These are phyloP conservation scores for Xylaria scruposa DNA, from an alignment of 495 filamentous ascomycete genomes.

Conservation along the genomic window DNA sequence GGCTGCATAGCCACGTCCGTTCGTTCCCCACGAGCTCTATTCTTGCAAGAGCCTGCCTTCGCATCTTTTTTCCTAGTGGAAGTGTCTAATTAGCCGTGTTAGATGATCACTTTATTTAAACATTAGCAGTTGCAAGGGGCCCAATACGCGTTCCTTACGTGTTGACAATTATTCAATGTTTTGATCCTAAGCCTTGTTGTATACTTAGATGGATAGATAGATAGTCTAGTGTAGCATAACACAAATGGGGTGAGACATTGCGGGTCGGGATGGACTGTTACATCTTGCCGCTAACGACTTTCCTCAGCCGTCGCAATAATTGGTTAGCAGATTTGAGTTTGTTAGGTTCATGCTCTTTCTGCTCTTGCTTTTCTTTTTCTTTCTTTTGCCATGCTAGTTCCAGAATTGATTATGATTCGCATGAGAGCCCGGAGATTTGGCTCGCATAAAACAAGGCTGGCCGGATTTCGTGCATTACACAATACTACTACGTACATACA, in stretches of 20 bases:
- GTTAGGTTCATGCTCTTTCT: not conserved
- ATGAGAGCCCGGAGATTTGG: conserved; percentile 20
- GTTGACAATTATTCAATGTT: not conserved
- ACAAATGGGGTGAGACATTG: conserved; percentile 20
- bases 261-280: conserved; percentile 9
- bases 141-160: conserved; percentile 25
- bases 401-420: conserved; percentile 16
- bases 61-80: not conserved
- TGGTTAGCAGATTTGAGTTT: not conserved
- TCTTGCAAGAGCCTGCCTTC: not conserved
- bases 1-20: conserved; percentile 28
- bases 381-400: conserved; percentile 12
- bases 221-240: conserved; percentile 8
- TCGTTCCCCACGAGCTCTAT: conserved; percentile 18
- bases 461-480: conserved; percentile 13
- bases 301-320: conserved; percentile 10
- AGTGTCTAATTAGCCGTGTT: conserved; percentile 2
- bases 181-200: conserved; percentile 21
- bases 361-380: not conserved
- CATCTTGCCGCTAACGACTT: conserved; percentile 3
- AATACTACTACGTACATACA: not conserved
- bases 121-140: conserved; percentile 6
- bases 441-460: conserved; percentile 12
- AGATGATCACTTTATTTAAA: not conserved
- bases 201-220: conserved; percentile 1